These are phyloP conservation scores for Cyclostephanos tholiformis DNA, from an alignment of 108 stramenopile species.

Conservation along the genomic window DNA sequence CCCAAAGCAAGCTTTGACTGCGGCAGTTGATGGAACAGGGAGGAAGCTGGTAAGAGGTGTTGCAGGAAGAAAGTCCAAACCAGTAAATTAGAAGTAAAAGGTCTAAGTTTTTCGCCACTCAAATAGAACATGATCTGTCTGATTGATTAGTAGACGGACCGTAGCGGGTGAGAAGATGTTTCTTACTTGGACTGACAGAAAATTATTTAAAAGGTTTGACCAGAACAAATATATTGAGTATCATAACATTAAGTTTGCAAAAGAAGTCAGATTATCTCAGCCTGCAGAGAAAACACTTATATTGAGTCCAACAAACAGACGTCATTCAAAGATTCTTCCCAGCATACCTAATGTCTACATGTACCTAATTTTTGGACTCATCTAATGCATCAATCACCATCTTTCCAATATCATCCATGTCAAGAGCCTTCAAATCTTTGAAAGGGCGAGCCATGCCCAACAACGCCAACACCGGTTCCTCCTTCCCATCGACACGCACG, in stretches of 20 bases:
- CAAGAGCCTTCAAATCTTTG: slow-evolving; percentile 79
- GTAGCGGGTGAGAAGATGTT: background rate
- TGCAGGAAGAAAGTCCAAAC: slow-evolving; percentile 22
- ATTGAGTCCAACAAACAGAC: slow-evolving; percentile 12
- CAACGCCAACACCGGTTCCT: slow-evolving; percentile 78
- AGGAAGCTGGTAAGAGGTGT: slow-evolving; percentile 37
- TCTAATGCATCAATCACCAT: slow-evolving; percentile 48
- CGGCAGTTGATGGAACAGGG: slow-evolving; percentile 48
- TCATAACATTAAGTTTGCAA: background rate
- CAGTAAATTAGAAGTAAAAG: slow-evolving; percentile 30
- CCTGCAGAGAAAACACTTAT: slow-evolving; percentile 9
- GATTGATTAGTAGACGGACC: background rate
- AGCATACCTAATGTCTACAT: background rate
- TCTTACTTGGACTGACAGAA: background rate
- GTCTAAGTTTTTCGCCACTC: background rate
- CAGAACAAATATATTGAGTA: no score
- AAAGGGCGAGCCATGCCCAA: slow-evolving; percentile 84
- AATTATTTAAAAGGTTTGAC: background rate
- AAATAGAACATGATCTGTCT: no score
- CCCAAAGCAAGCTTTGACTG: slow-evolving; percentile 45
- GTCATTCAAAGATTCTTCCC: slow-evolving; percentile 27
- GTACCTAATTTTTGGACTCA: slow-evolving; percentile 1
- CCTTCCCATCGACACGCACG: slow-evolving; percentile 62
- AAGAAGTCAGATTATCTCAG: slow-evolving; percentile 14
- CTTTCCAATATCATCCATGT: slow-evolving; percentile 81